Conservation (phyloP, 345 rosid genomes). For the Camelina hispida region DNA sequence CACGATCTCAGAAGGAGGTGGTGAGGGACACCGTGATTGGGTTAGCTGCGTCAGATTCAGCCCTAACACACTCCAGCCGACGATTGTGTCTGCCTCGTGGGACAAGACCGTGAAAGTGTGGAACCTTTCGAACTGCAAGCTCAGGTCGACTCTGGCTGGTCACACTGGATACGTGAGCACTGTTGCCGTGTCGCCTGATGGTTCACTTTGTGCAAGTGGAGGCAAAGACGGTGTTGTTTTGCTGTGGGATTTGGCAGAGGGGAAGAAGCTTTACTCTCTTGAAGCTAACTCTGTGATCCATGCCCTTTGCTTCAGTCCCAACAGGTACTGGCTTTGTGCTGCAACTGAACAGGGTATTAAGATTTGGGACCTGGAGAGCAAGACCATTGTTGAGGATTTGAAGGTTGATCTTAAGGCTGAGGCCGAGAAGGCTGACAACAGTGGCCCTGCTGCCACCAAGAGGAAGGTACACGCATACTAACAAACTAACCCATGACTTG, state of each 20-base stretch:
- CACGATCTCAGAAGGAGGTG: slow-evolving; percentile 76
- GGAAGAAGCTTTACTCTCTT: slow-evolving; percentile 85
- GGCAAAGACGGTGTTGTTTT: slow-evolving; percentile 92
- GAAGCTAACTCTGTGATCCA: slow-evolving; percentile 84
- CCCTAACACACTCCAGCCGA: slow-evolving; percentile 77
- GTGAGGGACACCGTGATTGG: slow-evolving; percentile 86
- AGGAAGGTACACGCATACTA: slow-evolving; percentile 56
- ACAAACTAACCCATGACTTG: neutral
- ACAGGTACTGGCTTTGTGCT: slow-evolving; percentile 98
- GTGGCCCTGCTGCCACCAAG: slow-evolving; percentile 47
- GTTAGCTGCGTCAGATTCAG: slow-evolving; percentile 95
- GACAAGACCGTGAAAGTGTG: slow-evolving; percentile 90
- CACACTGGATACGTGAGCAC: slow-evolving; percentile 89
- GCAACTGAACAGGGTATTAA: slow-evolving; percentile 92
- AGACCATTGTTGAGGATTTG: slow-evolving; percentile 92
- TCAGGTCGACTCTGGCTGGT: slow-evolving; percentile 71
- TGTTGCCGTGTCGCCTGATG: slow-evolving; percentile 95
- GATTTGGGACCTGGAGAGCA: slow-evolving; percentile 99
- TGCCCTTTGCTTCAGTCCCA: slow-evolving; percentile 91
- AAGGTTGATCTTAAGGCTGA: slow-evolving; percentile 96
- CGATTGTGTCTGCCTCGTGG: slow-evolving; percentile 94
- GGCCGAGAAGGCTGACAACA: slow-evolving; percentile 80
- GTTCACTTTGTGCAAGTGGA: slow-evolving; percentile 92
- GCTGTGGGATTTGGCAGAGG: slow-evolving; percentile 98
- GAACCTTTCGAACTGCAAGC: slow-evolving; percentile 93